These are phyloP conservation scores for Chloromonas sp. DNA, from an alignment of 163 green algal species.

Conservation along the genomic window DNA sequence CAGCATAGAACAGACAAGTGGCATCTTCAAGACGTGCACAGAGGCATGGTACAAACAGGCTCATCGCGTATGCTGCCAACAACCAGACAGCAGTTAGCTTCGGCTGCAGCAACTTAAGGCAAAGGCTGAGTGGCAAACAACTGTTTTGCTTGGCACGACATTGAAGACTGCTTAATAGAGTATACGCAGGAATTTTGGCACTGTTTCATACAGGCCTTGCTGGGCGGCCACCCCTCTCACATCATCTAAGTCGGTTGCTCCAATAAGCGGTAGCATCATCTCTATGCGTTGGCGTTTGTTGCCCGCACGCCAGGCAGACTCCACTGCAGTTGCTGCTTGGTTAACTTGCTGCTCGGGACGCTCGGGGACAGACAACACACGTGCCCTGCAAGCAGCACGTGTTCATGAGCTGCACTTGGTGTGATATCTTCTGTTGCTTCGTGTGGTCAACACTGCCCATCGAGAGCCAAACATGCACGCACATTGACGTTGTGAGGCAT, in stretches of 20 bases:
- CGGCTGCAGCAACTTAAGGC: background rate
- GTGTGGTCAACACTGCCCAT: no score
- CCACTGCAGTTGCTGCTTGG: conserved; percentile 49
- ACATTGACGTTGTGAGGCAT: no score
- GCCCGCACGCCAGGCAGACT: conserved; percentile 56
- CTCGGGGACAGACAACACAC: conserved; percentile 30
- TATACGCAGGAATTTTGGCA: no score
- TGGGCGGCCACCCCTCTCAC: background rate
- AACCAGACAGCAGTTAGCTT: background rate
- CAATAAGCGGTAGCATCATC: conserved; percentile 78
- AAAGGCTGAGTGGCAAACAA: background rate
- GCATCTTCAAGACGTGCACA: no score
- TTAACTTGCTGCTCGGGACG: conserved; percentile 40
- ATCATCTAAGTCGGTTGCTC: conserved; percentile 87
- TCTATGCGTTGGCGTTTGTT: conserved; percentile 61
- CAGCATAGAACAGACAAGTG: no score
- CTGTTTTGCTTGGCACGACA: no score
- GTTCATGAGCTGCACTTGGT: background rate
- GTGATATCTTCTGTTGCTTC: no score
- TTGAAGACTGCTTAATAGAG: no score
- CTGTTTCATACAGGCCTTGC: background rate
- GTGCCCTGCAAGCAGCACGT: background rate
- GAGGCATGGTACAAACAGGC: background rate
- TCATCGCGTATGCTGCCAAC: background rate
- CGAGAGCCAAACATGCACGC: no score